Conservation (phyloP, 768 basidiomycete genomes). For the Boletus sp. region DNA sequence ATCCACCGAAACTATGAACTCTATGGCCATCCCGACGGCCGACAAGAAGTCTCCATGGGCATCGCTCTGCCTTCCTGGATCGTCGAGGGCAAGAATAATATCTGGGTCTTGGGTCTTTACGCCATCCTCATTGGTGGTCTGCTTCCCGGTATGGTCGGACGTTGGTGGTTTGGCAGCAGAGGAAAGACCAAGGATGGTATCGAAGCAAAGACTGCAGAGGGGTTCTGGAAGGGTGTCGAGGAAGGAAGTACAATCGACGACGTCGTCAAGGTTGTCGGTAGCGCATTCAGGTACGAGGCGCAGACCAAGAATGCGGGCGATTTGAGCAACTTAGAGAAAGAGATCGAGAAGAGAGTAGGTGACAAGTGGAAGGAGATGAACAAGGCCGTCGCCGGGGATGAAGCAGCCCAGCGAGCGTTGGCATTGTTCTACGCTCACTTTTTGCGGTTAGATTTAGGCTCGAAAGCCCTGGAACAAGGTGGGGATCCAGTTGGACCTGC, state of each 20-base stretch:
- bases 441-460: conserved; percentile 56
- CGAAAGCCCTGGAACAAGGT: conserved; percentile 62
- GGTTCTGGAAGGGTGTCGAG: conserved; percentile 82
- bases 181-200: conserved; percentile 91
- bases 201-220: conserved; percentile 72
- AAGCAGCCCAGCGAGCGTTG: conserved; percentile 49
- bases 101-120: conserved; percentile 87
- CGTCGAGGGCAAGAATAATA: conserved; percentile 85
- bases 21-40: conserved; percentile 94
- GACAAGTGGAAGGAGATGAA: conserved; percentile 53
- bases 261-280: conserved; percentile 66
- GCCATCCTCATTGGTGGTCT: conserved; percentile 84
- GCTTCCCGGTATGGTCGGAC: conserved; percentile 83
- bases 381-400: conserved; percentile 37
- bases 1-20: conserved; percentile 86
- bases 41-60: conserved; percentile 91
- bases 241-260: conserved; percentile 76
- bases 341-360: conserved; percentile 47
- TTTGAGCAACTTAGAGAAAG: conserved; percentile 48
- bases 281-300: conserved; percentile 60
- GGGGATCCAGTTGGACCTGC: conserved; percentile 19
- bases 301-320: conserved; percentile 33
- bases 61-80: conserved; percentile 95
- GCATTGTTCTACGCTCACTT: conserved; percentile 84
- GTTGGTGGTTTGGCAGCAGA: conserved; percentile 96